Evolutionary conservation across 306 rosid genomes (phyloP), one percentile per base, ranked within the genome.

Genomic region (Cucumis cinereus): DNA sequence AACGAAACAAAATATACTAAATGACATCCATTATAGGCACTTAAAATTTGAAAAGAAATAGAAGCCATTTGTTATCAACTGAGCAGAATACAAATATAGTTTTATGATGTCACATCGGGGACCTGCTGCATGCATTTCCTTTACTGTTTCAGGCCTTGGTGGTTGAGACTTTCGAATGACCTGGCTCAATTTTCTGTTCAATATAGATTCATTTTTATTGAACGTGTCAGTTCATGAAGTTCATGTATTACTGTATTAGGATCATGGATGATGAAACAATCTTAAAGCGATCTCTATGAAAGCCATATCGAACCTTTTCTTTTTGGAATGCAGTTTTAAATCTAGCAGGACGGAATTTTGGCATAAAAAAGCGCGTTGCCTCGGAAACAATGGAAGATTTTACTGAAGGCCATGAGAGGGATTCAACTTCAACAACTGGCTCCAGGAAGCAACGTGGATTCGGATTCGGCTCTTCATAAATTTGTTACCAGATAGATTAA

Each of bases 401-500:
- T 55, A 35, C 36, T n/a, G 62, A n/a, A 73, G 8, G 49, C 40
- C 67, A 23, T n/a, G 52, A 52, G n/a, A 53, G n/a, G 54, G 6
- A n/a, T 20, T 55, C 47, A 22, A 38, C 77, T 74, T 54, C 52
- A 56, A 72, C 50, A 23, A 54, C 13, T 55, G 53, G 53, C 77
- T 54, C 38, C 53, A 8, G n/a, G 61, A 72, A 72, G 45, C 67
- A 22, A 35, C 28, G 3, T 7, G 66, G 77, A 74, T 35, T 53
- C 4, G 23, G 23, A 53, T 53, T 35, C 53, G 7, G 77, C 52
- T 56, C 77, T 55, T 74, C 77, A 35, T 74, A 35, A 56, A 74
- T 33, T 73, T 36, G 63, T 73, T 30, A 35, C 64, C 49, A 73
- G 67, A 74, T 56, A 74, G 77, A 56, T 35, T 74, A 30, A 55